Conservation (phyloP, 2,329 filamentous ascomycete species). For the Diaporthe ilicicola region DNA sequence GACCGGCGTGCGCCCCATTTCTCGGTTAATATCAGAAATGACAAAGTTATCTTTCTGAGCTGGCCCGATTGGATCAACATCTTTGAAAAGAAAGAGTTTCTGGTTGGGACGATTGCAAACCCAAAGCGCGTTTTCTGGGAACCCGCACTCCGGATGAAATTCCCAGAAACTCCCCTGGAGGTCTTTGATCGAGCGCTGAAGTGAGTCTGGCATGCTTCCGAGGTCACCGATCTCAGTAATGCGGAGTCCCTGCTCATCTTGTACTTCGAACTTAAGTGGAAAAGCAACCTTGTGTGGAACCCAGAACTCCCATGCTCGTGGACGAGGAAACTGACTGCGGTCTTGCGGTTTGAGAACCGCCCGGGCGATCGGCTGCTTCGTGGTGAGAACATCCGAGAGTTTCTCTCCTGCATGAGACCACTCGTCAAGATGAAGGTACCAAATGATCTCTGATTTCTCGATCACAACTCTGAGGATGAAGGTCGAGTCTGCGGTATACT, state of each 20-base stretch:
- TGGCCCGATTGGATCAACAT: constrained; percentile 35
- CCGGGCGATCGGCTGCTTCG: constrained; percentile 35
- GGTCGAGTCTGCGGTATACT: constrained; percentile 25
- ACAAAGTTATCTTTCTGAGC: constrained; percentile 41
- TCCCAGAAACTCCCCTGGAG: constrained; percentile 15
- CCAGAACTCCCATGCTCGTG: constrained; percentile 26
- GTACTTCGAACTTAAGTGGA: background rate
- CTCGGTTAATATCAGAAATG: constrained; percentile 36
- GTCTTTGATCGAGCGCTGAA: background rate
- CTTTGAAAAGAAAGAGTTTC: constrained; percentile 44
- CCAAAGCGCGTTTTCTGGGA: constrained; percentile 42
- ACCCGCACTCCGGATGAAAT: constrained; percentile 40
- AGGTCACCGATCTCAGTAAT: background rate
- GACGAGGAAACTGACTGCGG: constrained; percentile 11
- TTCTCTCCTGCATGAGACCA: constrained; percentile 13
- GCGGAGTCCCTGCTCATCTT: background rate
- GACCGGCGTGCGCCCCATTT: constrained; percentile 29
- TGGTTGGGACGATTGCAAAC: background rate
- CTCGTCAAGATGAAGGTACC: constrained; percentile 29
- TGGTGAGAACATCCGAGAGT: background rate
- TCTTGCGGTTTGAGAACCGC: constrained; percentile 14
- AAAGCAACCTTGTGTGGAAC: background rate
- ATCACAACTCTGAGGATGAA: constrained; percentile 28
- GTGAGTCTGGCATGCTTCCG: background rate
- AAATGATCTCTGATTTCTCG: constrained; percentile 20